Evolutionary conservation across 768 basidiomycete species (phyloP).

Genomic region (Phanerochaete carnosa): DNA sequence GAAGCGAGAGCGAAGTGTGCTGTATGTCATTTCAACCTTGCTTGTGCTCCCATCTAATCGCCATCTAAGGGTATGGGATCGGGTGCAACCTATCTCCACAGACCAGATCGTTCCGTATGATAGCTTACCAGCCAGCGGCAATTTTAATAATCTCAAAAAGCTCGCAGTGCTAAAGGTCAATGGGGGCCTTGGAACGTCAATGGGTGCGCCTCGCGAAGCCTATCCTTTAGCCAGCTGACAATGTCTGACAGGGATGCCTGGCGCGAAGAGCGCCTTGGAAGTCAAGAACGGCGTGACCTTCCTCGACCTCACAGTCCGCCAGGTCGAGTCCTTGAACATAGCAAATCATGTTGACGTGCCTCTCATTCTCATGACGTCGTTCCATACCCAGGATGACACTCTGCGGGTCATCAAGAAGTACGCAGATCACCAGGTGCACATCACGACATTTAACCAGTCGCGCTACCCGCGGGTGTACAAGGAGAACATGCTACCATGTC

Average conservation of each 20-base stretch:
- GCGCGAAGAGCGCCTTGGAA: constrained; percentile 70
- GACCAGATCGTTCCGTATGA: constrained; percentile 64
- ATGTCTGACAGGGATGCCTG: constrained; percentile 22
- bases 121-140: constrained; percentile 38
- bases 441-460: constrained; percentile 68
- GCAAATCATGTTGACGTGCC: constrained; percentile 63
- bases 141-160: constrained; percentile 55
- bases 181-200: constrained; percentile 68
- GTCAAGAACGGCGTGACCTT: constrained; percentile 72
- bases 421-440: constrained; percentile 68
- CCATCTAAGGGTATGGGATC: constrained; percentile 26
- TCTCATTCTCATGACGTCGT: constrained; percentile 78
- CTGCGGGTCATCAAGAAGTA: constrained; percentile 74
- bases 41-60: background rate
- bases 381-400: constrained; percentile 78
- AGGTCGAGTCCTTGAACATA: constrained; percentile 68
- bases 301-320: constrained; percentile 60
- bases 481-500: constrained; percentile 63
- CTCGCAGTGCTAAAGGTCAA: constrained; percentile 78
- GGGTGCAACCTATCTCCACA: constrained; percentile 56
- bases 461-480: constrained; percentile 72
- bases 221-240: background rate
- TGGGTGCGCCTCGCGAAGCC: constrained; percentile 33
- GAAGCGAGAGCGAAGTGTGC: constrained; percentile 74
- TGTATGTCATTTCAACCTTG: constrained; percentile 47